These are phyloP conservation scores for Talaromyces proteolyticus DNA, from an alignment of 495 filamentous ascomycete genomes.

Conservation along the genomic window DNA sequence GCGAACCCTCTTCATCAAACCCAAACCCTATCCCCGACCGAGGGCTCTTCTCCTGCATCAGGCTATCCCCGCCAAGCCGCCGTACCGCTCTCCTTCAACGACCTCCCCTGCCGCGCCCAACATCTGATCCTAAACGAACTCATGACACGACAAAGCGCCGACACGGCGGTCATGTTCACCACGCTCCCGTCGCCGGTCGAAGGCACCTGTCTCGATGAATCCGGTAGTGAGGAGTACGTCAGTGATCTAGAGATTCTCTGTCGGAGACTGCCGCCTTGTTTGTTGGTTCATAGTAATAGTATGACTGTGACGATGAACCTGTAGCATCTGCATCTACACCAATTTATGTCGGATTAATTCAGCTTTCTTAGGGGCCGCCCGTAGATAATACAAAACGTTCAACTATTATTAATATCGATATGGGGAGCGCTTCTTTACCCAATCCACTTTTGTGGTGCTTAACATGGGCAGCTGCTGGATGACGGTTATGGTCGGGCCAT, in stretches of 20 bases:
- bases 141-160: slow-evolving; percentile 59
- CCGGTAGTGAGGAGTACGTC: slow-evolving; percentile 64
- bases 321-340: slow-evolving; percentile 16
- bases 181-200: slow-evolving; percentile 74
- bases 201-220: slow-evolving; percentile 64
- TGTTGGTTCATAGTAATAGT: slow-evolving; percentile 83
- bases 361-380: neutral
- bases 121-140: slow-evolving; percentile 84
- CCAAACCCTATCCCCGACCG: slow-evolving; percentile 2
- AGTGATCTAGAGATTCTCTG: slow-evolving; percentile 72
- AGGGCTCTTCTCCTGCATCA: slow-evolving; percentile 22
- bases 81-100: slow-evolving; percentile 73
- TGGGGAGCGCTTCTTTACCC: too few relatives aligned
- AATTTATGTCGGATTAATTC: neutral
- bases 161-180: slow-evolving; percentile 79
- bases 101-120: slow-evolving; percentile 74
- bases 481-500: too few relatives aligned
- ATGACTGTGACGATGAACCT: slow-evolving; percentile 88
- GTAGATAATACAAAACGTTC: neutral
- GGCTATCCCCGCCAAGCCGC: slow-evolving; percentile 50
- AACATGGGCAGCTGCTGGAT: too few relatives aligned
- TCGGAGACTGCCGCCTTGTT: slow-evolving; percentile 58
- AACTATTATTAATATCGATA: too few relatives aligned
- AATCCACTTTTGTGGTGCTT: too few relatives aligned
- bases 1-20: slow-evolving; percentile 18